phyloP scores from a whole-genome alignment of 345 rosid genomes.

The Camelina laxa region DNA sequence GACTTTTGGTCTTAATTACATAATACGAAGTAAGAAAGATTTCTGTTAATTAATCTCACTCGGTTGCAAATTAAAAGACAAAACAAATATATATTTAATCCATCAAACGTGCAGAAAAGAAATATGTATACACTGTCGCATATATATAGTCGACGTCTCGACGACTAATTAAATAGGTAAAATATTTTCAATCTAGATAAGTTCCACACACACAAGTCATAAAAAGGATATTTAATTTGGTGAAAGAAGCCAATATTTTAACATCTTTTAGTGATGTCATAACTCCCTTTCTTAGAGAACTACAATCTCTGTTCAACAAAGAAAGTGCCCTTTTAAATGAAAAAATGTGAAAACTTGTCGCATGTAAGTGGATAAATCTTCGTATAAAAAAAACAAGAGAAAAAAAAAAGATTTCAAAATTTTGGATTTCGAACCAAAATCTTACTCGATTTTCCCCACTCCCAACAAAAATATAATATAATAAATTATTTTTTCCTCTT shows the following conservation, averaged over 20 bases:
- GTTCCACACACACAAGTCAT: neutral
- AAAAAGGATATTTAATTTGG: neutral
- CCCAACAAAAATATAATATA: conserved; percentile 1
- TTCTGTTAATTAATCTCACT: neutral
- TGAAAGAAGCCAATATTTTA: conserved; percentile 22
- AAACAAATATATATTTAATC: neutral
- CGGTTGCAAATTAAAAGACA: no score
- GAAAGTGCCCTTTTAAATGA: conserved; percentile 44
- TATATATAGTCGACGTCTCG: no score
- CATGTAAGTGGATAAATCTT: conserved; percentile 29
- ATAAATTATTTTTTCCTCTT: neutral
- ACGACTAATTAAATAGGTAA: no score
- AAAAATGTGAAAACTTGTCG: conserved; percentile 42
- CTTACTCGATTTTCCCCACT: conserved; percentile 32
- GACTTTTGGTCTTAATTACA: neutral
- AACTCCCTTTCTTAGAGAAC: conserved; percentile 24
- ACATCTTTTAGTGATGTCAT: conserved; percentile 12
- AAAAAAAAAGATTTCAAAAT: conserved; percentile 1
- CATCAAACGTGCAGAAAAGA: neutral
- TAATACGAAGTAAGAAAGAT: neutral
- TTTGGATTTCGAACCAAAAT: conserved; percentile 42
- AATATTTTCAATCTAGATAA: no score
- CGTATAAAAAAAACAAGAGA: neutral
- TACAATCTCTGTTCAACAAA: conserved; percentile 39
- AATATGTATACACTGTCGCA: neutral